phyloP scores from a whole-genome alignment of 306 rosid genomes.

The Glycine tomentella region DNA sequence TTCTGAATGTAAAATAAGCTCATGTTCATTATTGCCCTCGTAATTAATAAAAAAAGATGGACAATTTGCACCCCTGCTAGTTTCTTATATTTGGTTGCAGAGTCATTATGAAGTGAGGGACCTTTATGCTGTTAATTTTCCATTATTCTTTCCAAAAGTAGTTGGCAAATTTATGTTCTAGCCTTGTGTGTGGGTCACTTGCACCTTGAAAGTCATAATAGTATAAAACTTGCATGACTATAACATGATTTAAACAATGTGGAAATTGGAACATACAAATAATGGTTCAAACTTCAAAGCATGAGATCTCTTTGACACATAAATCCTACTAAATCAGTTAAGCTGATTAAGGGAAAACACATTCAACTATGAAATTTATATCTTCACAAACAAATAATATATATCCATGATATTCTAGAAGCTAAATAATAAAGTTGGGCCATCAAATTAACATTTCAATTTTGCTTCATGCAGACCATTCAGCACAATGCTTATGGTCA shows the following conservation, averaged over 20 bases:
- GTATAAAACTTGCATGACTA: constrained; percentile 1
- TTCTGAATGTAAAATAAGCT: background rate
- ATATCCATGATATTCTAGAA: background rate
- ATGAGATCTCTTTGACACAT: background rate
- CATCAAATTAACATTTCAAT: constrained; percentile 33
- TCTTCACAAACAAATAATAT: background rate
- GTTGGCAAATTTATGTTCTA: constrained; percentile 10
- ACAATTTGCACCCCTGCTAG: background rate
- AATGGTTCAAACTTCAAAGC: constrained; percentile 4
- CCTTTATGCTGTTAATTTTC: background rate
- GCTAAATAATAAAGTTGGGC: constrained; percentile 17
- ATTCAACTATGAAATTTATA: background rate
- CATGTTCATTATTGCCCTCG: background rate
- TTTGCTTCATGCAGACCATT: constrained; percentile 63
- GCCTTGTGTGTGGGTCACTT: constrained; percentile 4
- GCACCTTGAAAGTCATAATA: background rate
- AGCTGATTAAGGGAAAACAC: no score
- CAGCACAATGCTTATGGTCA: constrained; percentile 87
- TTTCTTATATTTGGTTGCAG: constrained; percentile 1
- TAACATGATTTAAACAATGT: background rate
- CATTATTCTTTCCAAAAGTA: background rate
- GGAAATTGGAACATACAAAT: background rate
- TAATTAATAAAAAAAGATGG: background rate
- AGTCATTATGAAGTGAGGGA: background rate
- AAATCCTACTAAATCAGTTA: background rate